Conservation (phyloP, 768 basidiomycete genomes). For the Leucosporidium yakuticum region DNA sequence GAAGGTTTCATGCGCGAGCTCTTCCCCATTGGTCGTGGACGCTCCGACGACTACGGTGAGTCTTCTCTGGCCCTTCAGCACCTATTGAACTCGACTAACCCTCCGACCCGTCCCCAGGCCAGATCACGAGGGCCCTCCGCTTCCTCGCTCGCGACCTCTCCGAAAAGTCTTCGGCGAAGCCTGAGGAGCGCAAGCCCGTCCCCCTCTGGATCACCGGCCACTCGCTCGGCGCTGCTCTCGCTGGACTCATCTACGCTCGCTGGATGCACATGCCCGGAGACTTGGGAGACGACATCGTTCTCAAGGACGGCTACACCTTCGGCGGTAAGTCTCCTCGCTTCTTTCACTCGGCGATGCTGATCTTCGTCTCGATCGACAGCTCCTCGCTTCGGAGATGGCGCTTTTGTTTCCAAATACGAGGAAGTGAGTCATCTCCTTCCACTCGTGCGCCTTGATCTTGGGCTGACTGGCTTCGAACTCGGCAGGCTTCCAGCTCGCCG, state of each 20-base stretch:
- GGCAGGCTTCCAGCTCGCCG: too few species aligned
- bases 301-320: slow-evolving; percentile 12
- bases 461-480: too few species aligned
- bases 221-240: slow-evolving; percentile 21
- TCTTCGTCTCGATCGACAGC: neutral
- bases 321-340: neutral
- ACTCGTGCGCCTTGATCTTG: too few species aligned
- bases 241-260: slow-evolving; percentile 18
- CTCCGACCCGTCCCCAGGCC: too few species aligned
- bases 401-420: neutral
- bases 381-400: slow-evolving; percentile 23
- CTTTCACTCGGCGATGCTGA: too few species aligned
- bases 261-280: slow-evolving; percentile 14
- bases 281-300: slow-evolving; percentile 10
- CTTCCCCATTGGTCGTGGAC: slow-evolving; percentile 10
- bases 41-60: slow-evolving; percentile 16
- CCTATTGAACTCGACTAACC: too few species aligned
- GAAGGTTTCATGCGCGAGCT: slow-evolving; percentile 20
- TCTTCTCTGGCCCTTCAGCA: too few species aligned
- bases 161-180: too few species aligned
- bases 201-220: slow-evolving; percentile 27
- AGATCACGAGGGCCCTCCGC: too few species aligned
- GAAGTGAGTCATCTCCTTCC: neutral
- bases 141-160: too few species aligned
- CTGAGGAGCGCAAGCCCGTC: neutral